These are phyloP conservation scores for Trichaptum fuscoviolaceum DNA, from an alignment of 768 basidiomycete genomes.

Conservation along the genomic window DNA sequence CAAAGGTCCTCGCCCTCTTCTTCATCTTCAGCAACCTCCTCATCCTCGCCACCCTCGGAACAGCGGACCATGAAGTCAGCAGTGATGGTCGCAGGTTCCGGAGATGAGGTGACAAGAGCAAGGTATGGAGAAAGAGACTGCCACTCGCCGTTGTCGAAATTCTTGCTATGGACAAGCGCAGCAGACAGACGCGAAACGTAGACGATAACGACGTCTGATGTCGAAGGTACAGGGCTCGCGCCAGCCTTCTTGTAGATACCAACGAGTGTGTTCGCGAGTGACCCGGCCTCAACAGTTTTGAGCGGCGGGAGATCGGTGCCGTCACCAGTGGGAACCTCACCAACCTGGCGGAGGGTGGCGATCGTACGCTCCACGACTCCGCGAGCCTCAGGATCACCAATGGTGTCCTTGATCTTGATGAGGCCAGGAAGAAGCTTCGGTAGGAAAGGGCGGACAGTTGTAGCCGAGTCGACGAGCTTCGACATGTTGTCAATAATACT, in stretches of 20 bases:
- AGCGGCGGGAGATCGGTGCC: conserved; percentile 88
- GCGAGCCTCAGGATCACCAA: conserved; percentile 98
- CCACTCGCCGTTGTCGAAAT: conserved; percentile 90
- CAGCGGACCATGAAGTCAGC: conserved; percentile 90
- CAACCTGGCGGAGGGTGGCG: conserved; percentile 91
- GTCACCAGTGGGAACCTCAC: conserved; percentile 84
- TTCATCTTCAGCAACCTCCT: conserved; percentile 74
- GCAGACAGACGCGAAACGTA: conserved; percentile 80
- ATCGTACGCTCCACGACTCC: conserved; percentile 88
- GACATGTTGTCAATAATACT: conserved; percentile 98
- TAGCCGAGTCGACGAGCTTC: conserved; percentile 91
- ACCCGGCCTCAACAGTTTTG: conserved; percentile 66
- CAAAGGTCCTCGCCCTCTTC: conserved; percentile 98
- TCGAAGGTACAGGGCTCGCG: conserved; percentile 47
- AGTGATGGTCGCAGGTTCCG: conserved; percentile 61
- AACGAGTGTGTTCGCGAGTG: conserved; percentile 61
- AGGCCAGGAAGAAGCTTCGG: conserved; percentile 93
- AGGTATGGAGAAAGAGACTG: conserved; percentile 75
- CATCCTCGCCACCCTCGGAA: conserved; percentile 65
- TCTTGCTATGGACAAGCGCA: conserved; percentile 83
- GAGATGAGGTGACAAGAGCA: conserved; percentile 54
- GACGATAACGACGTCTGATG: conserved; percentile 51
- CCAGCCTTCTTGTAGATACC: conserved; percentile 85
- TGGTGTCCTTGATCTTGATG: conserved; percentile 90
- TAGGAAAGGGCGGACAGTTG: conserved; percentile 95